phyloP scores from a whole-genome alignment of 176 grass and related monocot genomes.

The Avena atlantica region DNA sequence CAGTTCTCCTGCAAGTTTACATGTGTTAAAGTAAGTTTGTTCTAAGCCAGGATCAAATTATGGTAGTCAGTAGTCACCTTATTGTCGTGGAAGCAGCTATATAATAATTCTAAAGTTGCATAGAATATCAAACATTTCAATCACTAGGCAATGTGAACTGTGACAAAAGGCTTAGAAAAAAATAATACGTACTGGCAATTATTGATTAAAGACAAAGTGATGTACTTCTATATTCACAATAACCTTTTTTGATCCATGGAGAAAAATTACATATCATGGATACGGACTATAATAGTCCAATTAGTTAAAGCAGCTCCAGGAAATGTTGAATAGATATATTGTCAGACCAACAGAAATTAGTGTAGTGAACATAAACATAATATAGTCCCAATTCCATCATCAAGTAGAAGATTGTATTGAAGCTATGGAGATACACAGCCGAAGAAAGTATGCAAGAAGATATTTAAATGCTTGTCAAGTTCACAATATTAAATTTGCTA shows the following conservation, averaged over 20 bases:
- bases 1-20: slow-evolving; percentile 73
- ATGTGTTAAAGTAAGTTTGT: slow-evolving; percentile 29
- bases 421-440: neutral
- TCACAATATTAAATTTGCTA: neutral
- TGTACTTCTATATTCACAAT: neutral
- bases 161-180: slow-evolving; percentile 3
- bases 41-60: slow-evolving; percentile 9
- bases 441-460: neutral
- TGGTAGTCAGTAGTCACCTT: neutral
- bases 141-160: slow-evolving; percentile 33
- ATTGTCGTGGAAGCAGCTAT: neutral
- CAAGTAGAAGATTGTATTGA: neutral
- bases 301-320: slow-evolving; percentile 18
- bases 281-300: neutral
- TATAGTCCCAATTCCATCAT: slow-evolving; percentile 11
- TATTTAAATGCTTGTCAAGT: neutral
- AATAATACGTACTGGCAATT: slow-evolving; percentile 29
- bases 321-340: slow-evolving; percentile 18
- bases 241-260: neutral
- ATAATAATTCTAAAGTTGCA: slow-evolving; percentile 1
- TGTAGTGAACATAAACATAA: neutral
- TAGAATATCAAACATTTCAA: neutral
- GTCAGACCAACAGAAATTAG: slow-evolving; percentile 13
- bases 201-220: neutral
- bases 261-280: neutral